phyloP scores from a whole-genome alignment of 108 stramenopile genomes.

The Skeletonema marinoi region DNA sequence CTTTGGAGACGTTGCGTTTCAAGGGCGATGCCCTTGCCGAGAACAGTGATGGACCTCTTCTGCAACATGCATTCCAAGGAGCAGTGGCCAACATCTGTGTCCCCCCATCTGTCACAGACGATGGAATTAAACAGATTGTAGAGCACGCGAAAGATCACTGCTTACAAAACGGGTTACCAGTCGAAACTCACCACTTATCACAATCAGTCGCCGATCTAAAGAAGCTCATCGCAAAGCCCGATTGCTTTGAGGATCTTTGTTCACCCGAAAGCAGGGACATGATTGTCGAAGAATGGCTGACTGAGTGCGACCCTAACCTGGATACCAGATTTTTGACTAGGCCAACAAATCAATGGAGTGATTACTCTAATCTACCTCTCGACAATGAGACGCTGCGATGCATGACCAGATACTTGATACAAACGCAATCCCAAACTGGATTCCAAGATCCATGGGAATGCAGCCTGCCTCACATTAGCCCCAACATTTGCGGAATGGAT shows the following conservation, averaged over 20 bases:
- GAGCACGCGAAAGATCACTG: slow-evolving; percentile 11
- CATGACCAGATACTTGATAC: slow-evolving; percentile 26
- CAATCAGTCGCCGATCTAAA: slow-evolving; percentile 15
- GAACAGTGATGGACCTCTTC: not conserved
- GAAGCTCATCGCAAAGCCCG: slow-evolving; percentile 13
- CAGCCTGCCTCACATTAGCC: slow-evolving; percentile 1
- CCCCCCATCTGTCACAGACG: slow-evolving; percentile 15
- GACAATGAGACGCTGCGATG: slow-evolving; percentile 27
- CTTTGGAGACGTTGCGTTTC: slow-evolving; percentile 20
- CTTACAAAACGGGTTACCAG: not conserved
- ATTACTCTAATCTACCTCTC: not conserved
- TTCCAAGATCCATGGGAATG: slow-evolving; percentile 6
- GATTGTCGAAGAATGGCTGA: slow-evolving; percentile 33
- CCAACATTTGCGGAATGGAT: slow-evolving; percentile 2
- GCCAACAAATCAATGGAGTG: not conserved
- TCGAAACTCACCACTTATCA: slow-evolving; percentile 1
- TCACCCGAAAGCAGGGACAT: not conserved
- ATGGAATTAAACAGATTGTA: slow-evolving; percentile 22
- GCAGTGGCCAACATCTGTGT: slow-evolving; percentile 1
- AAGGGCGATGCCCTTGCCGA: slow-evolving; percentile 11
- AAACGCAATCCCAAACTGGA: not conserved
- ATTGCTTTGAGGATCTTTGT: slow-evolving; percentile 40
- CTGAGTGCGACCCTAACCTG: slow-evolving; percentile 10
- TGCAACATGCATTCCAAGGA: not conserved
- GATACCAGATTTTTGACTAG: slow-evolving; percentile 21